These are phyloP conservation scores for Scutellaria galericulata DNA, from an alignment of 257 asterid species.

Conservation along the genomic window DNA sequence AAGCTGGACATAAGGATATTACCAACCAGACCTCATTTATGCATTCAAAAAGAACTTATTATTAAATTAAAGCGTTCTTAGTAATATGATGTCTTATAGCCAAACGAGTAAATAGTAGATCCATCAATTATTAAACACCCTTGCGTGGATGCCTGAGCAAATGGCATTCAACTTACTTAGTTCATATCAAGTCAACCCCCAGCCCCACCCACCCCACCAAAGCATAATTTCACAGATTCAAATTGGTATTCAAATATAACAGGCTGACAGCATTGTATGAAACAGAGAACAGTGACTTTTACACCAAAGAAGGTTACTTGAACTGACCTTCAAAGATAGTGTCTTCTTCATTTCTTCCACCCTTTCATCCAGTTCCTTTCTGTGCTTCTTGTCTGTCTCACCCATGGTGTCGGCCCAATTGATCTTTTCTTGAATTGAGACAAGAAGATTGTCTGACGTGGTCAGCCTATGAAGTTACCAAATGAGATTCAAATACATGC, in stretches of 20 bases:
- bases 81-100: neutral
- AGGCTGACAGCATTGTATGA: neutral
- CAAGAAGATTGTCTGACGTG: slow-evolving; percentile 85
- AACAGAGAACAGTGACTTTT: slow-evolving; percentile 10
- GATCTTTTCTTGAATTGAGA: slow-evolving; percentile 94
- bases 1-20: slow-evolving; percentile 6
- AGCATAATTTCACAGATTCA: slow-evolving; percentile 22
- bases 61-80: neutral
- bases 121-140: neutral
- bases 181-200: slow-evolving; percentile 17
- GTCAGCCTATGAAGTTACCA: slow-evolving; percentile 59
- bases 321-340: slow-evolving; percentile 78
- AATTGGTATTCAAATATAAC: slow-evolving; percentile 10
- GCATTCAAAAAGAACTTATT: slow-evolving; percentile 28
- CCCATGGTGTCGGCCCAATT: slow-evolving; percentile 95
- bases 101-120: slow-evolving; percentile 16
- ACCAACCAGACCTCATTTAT: slow-evolving; percentile 7
- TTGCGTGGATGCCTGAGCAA: neutral
- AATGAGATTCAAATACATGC: slow-evolving; percentile 25
- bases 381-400: slow-evolving; percentile 75
- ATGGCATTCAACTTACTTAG: slow-evolving; percentile 18
- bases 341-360: slow-evolving; percentile 82
- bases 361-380: slow-evolving; percentile 79
- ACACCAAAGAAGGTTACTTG: slow-evolving; percentile 24
- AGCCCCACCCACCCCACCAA: neutral